Evolutionary conservation across 352 stramenopile genomes (phyloP).

Genomic region (Peronospora destructor): DNA sequence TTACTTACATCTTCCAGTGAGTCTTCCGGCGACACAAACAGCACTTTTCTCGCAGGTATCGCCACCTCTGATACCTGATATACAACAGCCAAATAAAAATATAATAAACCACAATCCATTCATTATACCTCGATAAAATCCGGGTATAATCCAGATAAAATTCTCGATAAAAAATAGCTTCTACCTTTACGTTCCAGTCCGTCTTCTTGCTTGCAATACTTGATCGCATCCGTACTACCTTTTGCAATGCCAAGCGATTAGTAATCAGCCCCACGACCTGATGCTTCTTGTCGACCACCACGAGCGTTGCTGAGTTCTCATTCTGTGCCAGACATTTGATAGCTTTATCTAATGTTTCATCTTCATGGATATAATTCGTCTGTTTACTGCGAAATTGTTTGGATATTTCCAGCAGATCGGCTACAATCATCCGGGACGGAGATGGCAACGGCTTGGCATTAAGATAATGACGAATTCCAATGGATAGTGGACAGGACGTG

Average conservation of each 20-base stretch:
- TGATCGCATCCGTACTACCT: slow-evolving; percentile 53
- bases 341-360: slow-evolving; percentile 58
- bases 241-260: slow-evolving; percentile 59
- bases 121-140: no score
- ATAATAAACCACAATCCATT: neutral
- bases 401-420: slow-evolving; percentile 61
- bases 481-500: neutral
- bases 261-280: slow-evolving; percentile 75
- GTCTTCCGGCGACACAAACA: slow-evolving; percentile 69
- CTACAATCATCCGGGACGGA: slow-evolving; percentile 47
- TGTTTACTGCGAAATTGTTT: slow-evolving; percentile 71
- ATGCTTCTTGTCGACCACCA: slow-evolving; percentile 60
- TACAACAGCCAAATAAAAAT: no score
- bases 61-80: slow-evolving; percentile 51
- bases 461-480: slow-evolving; percentile 4
- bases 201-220: slow-evolving; percentile 19
- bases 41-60: slow-evolving; percentile 62
- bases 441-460: slow-evolving; percentile 27
- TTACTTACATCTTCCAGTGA: slow-evolving; percentile 59
- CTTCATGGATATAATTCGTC: slow-evolving; percentile 61
- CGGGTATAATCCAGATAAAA: neutral
- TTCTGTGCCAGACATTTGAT: slow-evolving; percentile 58
- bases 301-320: slow-evolving; percentile 69
- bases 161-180: neutral
- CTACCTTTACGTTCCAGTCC: slow-evolving; percentile 55